phyloP scores from a whole-genome alignment of 2,329 filamentous ascomycete genomes.

The Ophiocordyceps camponoti-saundersi region DNA sequence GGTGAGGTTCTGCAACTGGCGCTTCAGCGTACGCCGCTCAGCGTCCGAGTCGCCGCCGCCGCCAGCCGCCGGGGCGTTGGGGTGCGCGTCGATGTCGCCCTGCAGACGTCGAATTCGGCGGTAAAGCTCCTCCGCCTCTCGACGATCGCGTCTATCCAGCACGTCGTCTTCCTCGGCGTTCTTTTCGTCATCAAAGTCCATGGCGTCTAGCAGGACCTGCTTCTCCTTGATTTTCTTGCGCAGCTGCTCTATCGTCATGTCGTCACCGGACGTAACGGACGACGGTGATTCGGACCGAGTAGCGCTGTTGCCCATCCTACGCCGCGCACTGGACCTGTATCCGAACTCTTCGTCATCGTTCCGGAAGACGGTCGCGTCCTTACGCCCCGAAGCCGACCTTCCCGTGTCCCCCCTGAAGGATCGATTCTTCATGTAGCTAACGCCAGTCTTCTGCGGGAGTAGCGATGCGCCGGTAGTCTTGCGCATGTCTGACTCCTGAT shows the following conservation, averaged over 20 bases:
- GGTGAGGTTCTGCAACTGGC: slow-evolving; percentile 74
- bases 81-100: slow-evolving; percentile 86
- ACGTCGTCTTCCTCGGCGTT: slow-evolving; percentile 80
- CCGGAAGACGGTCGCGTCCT: slow-evolving; percentile 92
- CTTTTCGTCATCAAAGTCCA: slow-evolving; percentile 91
- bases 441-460: slow-evolving; percentile 90
- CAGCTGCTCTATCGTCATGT: slow-evolving; percentile 71
- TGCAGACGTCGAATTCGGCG: slow-evolving; percentile 80
- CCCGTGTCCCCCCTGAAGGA: slow-evolving; percentile 60
- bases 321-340: slow-evolving; percentile 85
- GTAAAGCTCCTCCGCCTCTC: slow-evolving; percentile 88
- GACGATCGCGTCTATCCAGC: slow-evolving; percentile 75
- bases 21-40: slow-evolving; percentile 69
- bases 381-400: slow-evolving; percentile 45
- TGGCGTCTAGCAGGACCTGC: slow-evolving; percentile 83
- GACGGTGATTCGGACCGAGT: slow-evolving; percentile 65
- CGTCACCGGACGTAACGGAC: slow-evolving; percentile 57
- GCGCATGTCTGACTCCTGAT: slow-evolving; percentile 74
- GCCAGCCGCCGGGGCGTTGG: slow-evolving; percentile 51
- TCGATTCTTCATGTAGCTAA: slow-evolving; percentile 91
- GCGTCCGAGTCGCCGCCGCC: slow-evolving; percentile 63
- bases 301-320: slow-evolving; percentile 63
- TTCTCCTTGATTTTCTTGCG: slow-evolving; percentile 88
- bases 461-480: slow-evolving; percentile 82
- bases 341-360: slow-evolving; percentile 89